These are phyloP conservation scores for Fusarium dlaminii DNA, from an alignment of 2,329 filamentous ascomycete species.

Conservation along the genomic window DNA sequence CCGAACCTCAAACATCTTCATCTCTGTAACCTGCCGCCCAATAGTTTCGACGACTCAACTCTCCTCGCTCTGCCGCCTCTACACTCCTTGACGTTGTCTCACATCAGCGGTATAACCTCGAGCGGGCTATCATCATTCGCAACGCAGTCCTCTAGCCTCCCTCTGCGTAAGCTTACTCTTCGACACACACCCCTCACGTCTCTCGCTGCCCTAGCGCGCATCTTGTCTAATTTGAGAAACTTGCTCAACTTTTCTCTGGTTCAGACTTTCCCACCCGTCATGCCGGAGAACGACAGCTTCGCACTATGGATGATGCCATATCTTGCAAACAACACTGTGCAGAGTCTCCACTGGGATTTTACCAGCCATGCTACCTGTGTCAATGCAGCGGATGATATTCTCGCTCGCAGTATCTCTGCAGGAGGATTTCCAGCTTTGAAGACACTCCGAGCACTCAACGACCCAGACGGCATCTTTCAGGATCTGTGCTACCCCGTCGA, in stretches of 20 bases:
- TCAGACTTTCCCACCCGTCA: slow-evolving; percentile 63
- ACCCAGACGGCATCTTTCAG: slow-evolving; percentile 76
- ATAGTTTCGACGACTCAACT: slow-evolving; percentile 66
- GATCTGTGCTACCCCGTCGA: slow-evolving; percentile 71
- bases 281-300: slow-evolving; percentile 63
- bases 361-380: slow-evolving; percentile 57
- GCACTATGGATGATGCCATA: slow-evolving; percentile 71
- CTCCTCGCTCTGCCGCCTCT: slow-evolving; percentile 65
- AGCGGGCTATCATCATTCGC: slow-evolving; percentile 66
- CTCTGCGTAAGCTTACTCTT: slow-evolving; percentile 62
- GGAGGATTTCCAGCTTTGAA: slow-evolving; percentile 70
- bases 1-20: slow-evolving; percentile 67
- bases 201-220: slow-evolving; percentile 65
- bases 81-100: slow-evolving; percentile 63
- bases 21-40: slow-evolving; percentile 64
- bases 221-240: slow-evolving; percentile 63
- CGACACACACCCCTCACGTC: slow-evolving; percentile 66
- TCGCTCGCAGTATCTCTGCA: slow-evolving; percentile 70
- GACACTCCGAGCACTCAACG: slow-evolving; percentile 70
- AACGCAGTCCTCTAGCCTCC: slow-evolving; percentile 56
- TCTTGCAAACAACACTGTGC: slow-evolving; percentile 64
- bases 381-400: slow-evolving; percentile 66
- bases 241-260: slow-evolving; percentile 64
- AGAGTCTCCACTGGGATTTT: slow-evolving; percentile 72
- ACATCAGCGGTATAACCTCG: slow-evolving; percentile 65